Evolutionary conservation across 805 yeast genomes (phyloP), one percentile per base, ranked within the genome.

Genomic region (Candida hungchunana): DNA sequence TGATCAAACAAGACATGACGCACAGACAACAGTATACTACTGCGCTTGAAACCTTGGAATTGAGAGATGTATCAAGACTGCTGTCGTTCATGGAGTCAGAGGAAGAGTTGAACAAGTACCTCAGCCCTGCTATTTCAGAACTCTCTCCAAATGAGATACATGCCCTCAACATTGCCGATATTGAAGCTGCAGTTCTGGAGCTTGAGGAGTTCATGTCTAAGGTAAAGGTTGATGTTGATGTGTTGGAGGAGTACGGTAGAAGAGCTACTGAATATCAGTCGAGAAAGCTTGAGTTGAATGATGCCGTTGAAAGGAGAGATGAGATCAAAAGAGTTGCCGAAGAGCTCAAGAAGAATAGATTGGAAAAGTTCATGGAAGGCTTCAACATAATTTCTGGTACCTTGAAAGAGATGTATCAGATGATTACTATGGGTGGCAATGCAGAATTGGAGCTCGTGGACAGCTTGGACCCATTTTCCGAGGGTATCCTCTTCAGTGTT

Each of bases 371-470:
- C 54, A 88, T 88, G 95, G 77, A 75, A 43, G 98, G 99, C 0
- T 93, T 94, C 64, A 75, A 79, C 46, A 71, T 78, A 15, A 93
- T 93, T 19, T 87, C 97, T 1, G 67, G 79, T 56, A 84, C 95
- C 6, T 71, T 93, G 46, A 93, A 90, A 58, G 96, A 87, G 51
- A 89, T 93, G 97, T 93, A 93, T 53, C 95, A 89, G 55, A 85
- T 93, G 94, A 93, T 93, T 42, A 93, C 98, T 1, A 88, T 90
- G 94, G 98, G 98, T 18, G 99, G 99, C 22, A 93, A 90, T 64
- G 99, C 99, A 0, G 98, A 93, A 58, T 69, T 93, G 23, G 99
- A 93, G 58, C 70, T 90, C 29, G 97, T 88, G 14, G 98, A 93
- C 55, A 82, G 95, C 42, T 71, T 90, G 55, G 97, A 93, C 61